phyloP scores from a whole-genome alignment of 192 early-diverging fungal genomes.

The Coemansia sp. region DNA sequence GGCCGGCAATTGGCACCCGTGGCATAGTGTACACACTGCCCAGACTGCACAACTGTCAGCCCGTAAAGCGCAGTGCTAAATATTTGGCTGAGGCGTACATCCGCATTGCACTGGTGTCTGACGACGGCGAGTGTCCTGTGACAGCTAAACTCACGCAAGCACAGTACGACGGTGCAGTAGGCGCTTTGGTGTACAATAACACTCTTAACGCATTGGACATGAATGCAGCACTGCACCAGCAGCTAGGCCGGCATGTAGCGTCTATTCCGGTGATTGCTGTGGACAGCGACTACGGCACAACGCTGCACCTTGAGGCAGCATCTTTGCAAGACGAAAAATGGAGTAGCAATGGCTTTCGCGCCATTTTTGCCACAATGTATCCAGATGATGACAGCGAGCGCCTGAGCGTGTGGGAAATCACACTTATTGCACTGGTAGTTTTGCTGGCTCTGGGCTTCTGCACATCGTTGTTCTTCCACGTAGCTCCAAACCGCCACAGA shows the following conservation, averaged over 20 bases:
- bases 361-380: conserved; percentile 52
- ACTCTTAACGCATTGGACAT: conserved; percentile 22
- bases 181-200: conserved; percentile 45
- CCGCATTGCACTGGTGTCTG: conserved; percentile 40
- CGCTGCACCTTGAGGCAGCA: conserved; percentile 29
- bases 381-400: conserved; percentile 28
- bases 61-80: conserved; percentile 27
- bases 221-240: conserved; percentile 14
- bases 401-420: conserved; percentile 50
- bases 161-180: conserved; percentile 49
- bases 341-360: conserved; percentile 19
- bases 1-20: conserved; percentile 32
- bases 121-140: conserved; percentile 37
- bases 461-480: conserved; percentile 42
- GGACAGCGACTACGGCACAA: conserved; percentile 45
- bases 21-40: conserved; percentile 44
- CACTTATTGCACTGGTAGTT: conserved; percentile 44
- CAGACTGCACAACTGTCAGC: conserved; percentile 26
- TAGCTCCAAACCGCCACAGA: conserved; percentile 24
- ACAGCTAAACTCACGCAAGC: conserved; percentile 41
- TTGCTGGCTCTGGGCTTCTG: conserved; percentile 48
- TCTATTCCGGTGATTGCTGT: conserved; percentile 35
- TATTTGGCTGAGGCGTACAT: conserved; percentile 38
- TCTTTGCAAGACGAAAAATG: conserved; percentile 30
- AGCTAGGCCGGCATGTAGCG: conserved; percentile 18